A percentile compares a stretch with the other conserved stretches of the same genome.
Evolutionary conservation across 257 asterid genomes (phyloP).

Genomic region (Lycium ferocissimum): DNA sequence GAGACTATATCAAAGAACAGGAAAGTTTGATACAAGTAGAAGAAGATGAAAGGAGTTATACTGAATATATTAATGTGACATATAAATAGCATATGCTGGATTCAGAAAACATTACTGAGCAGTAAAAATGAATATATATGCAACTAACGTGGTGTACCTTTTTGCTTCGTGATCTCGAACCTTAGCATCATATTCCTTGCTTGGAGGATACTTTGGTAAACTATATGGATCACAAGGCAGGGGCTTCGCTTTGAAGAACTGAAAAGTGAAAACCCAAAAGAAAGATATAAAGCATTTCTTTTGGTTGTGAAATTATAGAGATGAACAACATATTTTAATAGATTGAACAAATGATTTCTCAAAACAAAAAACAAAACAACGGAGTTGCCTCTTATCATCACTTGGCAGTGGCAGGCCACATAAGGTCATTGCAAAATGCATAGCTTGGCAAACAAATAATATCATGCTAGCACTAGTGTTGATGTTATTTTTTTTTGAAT

Average conservation of each 20-base stretch:
- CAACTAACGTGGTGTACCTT: slow-evolving; percentile 37
- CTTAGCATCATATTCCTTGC: slow-evolving; percentile 60
- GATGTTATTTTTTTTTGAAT: not conserved
- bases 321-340: not conserved
- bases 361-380: not conserved
- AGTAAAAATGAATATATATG: not conserved
- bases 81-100: slow-evolving; percentile 14
- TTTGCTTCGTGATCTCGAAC: slow-evolving; percentile 55
- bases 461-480: not conserved
- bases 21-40: not conserved
- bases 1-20: slow-evolving; percentile 21
- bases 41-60: not conserved
- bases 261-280: slow-evolving; percentile 32
- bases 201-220: slow-evolving; percentile 60
- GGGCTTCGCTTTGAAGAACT: slow-evolving; percentile 57
- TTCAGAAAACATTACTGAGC: not conserved
- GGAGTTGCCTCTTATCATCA: not conserved
- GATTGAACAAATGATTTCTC: not conserved
- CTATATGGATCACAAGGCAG: slow-evolving; percentile 58
- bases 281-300: not conserved
- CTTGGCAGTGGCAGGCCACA: not conserved
- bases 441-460: not conserved
- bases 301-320: slow-evolving; percentile 4
- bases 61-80: not conserved
- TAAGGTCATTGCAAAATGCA: not conserved